phyloP scores from a whole-genome alignment of 2,329 filamentous ascomycete genomes.

The Fusarium sp. region DNA sequence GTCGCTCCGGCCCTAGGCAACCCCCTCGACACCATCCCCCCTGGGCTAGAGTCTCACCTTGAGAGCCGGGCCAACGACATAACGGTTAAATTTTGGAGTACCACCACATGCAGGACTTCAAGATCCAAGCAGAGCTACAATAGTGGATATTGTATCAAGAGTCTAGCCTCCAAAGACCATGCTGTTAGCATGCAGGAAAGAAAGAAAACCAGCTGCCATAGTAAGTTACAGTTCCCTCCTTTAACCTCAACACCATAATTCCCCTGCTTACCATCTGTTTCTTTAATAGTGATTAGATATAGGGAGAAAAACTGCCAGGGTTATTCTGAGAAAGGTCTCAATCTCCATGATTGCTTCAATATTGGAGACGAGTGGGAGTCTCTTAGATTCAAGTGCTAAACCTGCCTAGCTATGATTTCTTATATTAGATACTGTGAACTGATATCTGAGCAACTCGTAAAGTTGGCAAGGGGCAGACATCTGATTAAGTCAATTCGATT shows the following conservation, averaged over 20 bases:
- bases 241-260: rapidly evolving
- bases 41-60: background rate
- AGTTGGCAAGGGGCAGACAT: too few species aligned
- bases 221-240: background rate
- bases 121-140: background rate
- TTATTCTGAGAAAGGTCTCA: background rate
- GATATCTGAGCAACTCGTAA: background rate
- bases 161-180: background rate
- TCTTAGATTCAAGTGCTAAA: background rate
- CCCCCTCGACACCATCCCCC: background rate
- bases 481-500: too few species aligned
- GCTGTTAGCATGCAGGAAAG: background rate
- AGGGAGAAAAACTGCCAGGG: background rate
- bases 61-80: background rate
- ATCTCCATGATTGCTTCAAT: background rate
- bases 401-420: background rate
- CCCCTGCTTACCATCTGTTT: background rate
- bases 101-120: background rate
- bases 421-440: background rate
- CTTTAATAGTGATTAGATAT: background rate
- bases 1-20: background rate
- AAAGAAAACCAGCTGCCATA: background rate
- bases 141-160: background rate
- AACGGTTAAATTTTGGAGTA: background rate
- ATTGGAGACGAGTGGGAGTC: background rate